phyloP scores from a whole-genome alignment of 331 rosid species.

The Telfairia occidentalis region DNA sequence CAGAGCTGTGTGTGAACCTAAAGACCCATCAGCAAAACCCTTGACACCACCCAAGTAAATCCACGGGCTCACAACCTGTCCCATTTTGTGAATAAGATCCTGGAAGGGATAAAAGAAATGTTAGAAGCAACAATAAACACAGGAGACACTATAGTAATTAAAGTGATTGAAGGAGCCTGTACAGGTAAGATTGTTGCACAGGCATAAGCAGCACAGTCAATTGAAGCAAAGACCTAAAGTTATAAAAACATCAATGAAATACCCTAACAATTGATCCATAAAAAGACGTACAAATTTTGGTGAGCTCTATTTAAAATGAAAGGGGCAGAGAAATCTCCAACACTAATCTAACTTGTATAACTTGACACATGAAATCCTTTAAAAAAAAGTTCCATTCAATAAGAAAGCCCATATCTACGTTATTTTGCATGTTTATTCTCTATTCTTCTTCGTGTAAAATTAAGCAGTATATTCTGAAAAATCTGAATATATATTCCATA shows the following conservation, averaged over 20 bases:
- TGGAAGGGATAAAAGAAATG: slow-evolving; percentile 18
- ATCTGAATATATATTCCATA: not conserved
- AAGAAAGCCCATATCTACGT: not conserved
- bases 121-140: slow-evolving; percentile 3
- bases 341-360: not conserved
- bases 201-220: not conserved
- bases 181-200: not conserved
- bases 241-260: not conserved
- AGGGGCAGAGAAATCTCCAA: not conserved
- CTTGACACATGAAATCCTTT: not conserved
- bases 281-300: not conserved
- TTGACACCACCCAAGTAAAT: slow-evolving; percentile 77
- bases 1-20: slow-evolving; percentile 69
- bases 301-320: not conserved
- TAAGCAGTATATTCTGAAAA: not conserved
- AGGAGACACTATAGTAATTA: not conserved
- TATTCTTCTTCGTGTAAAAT: not conserved
- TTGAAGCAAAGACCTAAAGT: not conserved
- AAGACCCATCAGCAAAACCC: slow-evolving; percentile 72
- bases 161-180: not conserved
- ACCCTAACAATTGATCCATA: not conserved
- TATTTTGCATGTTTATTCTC: not conserved
- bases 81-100: slow-evolving; percentile 48
- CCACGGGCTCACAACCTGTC: slow-evolving; percentile 54
- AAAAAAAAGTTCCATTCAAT: not conserved